Evolutionary conservation across 768 basidiomycete species (phyloP).

Genomic region (Megacollybia marginata): DNA sequence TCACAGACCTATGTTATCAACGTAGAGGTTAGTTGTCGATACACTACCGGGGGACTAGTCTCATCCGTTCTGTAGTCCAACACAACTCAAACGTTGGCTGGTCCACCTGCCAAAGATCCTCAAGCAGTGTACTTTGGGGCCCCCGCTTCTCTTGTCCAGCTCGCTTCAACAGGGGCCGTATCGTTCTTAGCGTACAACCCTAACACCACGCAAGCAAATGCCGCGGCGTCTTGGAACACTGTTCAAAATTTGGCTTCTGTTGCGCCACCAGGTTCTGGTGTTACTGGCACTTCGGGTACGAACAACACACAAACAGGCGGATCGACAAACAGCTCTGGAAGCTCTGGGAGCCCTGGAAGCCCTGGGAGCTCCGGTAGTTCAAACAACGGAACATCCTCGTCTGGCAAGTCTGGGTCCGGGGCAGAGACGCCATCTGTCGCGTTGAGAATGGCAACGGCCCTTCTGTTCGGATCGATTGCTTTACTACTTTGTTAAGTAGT

Average conservation of each 20-base stretch:
- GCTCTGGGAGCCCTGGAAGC: not conserved
- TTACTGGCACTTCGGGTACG: not conserved
- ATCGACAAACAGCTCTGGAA: not conserved
- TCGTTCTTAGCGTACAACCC: constrained; percentile 53
- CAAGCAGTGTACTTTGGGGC: constrained; percentile 58
- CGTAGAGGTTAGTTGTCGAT: constrained; percentile 38
- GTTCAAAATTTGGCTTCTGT: constrained; percentile 38
- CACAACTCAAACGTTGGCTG: constrained; percentile 52
- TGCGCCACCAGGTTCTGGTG: constrained; percentile 21
- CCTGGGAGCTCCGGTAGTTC: not conserved
- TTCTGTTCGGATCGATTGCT: too few species aligned
- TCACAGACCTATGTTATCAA: constrained; percentile 69
- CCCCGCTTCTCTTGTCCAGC: constrained; percentile 55
- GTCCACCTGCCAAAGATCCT: constrained; percentile 54
- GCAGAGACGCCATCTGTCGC: too few species aligned
- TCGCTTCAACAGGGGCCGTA: constrained; percentile 52
- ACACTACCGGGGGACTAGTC: not conserved
- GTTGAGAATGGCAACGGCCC: too few species aligned
- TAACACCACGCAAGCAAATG: constrained; percentile 32
- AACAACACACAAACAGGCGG: not conserved
- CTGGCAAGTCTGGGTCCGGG: too few species aligned
- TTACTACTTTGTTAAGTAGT: too few species aligned
- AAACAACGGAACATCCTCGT: not conserved
- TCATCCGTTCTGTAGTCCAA: constrained; percentile 38
- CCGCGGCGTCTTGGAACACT: constrained; percentile 39